Conservation (phyloP, 192 early-diverging fungal genomes). For the Fimicolochytrium jonesii region DNA sequence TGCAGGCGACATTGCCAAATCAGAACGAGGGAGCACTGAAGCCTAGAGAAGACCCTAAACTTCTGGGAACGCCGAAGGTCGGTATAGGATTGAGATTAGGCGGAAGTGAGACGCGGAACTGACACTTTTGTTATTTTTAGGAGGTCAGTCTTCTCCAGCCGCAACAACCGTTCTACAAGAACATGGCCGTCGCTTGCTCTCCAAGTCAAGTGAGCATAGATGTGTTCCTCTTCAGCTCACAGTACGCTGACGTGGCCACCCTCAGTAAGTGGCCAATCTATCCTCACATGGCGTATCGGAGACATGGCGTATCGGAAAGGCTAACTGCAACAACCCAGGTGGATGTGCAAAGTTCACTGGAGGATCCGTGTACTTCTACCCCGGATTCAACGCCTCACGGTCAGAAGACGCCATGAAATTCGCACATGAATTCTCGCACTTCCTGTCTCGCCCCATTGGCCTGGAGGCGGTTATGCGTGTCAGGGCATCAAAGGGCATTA, state of each 20-base stretch:
- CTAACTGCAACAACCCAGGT: slow-evolving; percentile 39
- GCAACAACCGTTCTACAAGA: slow-evolving; percentile 86
- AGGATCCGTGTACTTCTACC: slow-evolving; percentile 85
- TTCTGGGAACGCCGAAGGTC: slow-evolving; percentile 83
- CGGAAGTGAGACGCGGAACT: slow-evolving; percentile 53
- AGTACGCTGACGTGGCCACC: slow-evolving; percentile 87
- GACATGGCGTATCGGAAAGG: too few species aligned
- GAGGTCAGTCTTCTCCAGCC: slow-evolving; percentile 80
- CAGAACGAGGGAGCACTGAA: slow-evolving; percentile 76
- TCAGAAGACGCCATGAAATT: slow-evolving; percentile 82
- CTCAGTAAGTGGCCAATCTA: slow-evolving; percentile 65
- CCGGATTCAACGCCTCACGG: slow-evolving; percentile 77
- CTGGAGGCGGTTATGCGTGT: slow-evolving; percentile 92
- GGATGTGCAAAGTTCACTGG: slow-evolving; percentile 81
- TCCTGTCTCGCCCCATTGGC: slow-evolving; percentile 72
- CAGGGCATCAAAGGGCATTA: slow-evolving; percentile 83
- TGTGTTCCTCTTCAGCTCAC: slow-evolving; percentile 77
- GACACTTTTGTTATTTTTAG: slow-evolving; percentile 24
- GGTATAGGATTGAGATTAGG: slow-evolving; percentile 38
- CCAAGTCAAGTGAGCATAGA: slow-evolving; percentile 85
- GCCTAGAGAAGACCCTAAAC: slow-evolving; percentile 76
- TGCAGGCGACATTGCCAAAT: slow-evolving; percentile 81
- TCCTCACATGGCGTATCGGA: too few species aligned
- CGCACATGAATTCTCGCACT: slow-evolving; percentile 73
- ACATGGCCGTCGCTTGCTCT: slow-evolving; percentile 86